Evolutionary conservation across 257 asterid species (phyloP).

Genomic region (Scutellaria barbata): DNA sequence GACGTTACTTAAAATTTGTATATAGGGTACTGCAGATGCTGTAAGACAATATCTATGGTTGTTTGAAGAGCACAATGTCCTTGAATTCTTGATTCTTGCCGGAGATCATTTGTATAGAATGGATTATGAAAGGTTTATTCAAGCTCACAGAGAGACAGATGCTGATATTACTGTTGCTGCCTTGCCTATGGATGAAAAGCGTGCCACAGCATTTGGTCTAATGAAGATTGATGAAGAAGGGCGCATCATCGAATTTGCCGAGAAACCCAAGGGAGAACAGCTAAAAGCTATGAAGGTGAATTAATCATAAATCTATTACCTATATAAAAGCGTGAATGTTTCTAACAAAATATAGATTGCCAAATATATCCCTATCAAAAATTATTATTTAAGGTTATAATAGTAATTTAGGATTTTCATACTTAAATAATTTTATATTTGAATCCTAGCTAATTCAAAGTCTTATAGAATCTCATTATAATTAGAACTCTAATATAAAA

Average conservation of each 20-base stretch:
- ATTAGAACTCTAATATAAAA: no score
- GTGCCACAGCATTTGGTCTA: constrained; percentile 93
- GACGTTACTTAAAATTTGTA: constrained; percentile 22
- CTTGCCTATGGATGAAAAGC: constrained; percentile 93
- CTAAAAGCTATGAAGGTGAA: constrained; percentile 80
- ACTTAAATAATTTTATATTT: no score
- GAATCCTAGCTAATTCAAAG: no score
- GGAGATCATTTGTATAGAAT: constrained; percentile 95
- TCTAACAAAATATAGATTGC: no score
- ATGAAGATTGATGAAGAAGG: constrained; percentile 98
- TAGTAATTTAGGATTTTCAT: no score
- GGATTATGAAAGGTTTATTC: constrained; percentile 94
- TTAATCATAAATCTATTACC: constrained; percentile 11
- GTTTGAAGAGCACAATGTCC: constrained; percentile 89
- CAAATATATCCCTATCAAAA: no score
- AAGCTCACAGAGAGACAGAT: constrained; percentile 98
- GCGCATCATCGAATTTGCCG: constrained; percentile 89
- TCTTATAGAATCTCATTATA: no score
- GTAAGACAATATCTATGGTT: constrained; percentile 94
- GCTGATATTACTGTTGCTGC: constrained; percentile 99
- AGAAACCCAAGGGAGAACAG: constrained; percentile 93
- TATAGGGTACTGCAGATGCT: constrained; percentile 97
- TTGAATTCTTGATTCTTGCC: constrained; percentile 85
- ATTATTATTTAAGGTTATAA: no score
- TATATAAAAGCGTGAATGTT: no score